These are phyloP conservation scores for Candida tibetensis DNA, from an alignment of 805 yeast species.

Conservation along the genomic window DNA sequence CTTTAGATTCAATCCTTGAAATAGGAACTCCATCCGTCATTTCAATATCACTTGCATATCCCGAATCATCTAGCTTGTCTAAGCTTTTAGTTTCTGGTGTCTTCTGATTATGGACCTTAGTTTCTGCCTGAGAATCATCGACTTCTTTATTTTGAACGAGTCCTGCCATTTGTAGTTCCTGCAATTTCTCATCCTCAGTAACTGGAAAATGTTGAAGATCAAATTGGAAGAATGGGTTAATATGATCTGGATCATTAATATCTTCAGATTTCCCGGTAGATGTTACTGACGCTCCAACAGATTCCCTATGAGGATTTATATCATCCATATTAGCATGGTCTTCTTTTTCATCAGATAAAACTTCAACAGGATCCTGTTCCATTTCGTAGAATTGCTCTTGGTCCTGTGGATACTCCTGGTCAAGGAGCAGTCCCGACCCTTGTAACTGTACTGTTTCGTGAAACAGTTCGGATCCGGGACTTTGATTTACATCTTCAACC, in stretches of 20 bases:
- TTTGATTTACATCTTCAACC: too few species aligned
- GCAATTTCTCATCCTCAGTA: neutral
- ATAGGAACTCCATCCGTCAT: constrained; percentile 5
- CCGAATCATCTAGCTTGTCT: constrained; percentile 1
- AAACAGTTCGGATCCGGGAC: too few species aligned
- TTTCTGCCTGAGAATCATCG: too few species aligned
- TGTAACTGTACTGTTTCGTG: too few species aligned
- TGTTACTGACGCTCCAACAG: neutral
- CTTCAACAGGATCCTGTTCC: constrained; percentile 1
- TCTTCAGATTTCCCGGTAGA: neutral
- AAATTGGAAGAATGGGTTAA: neutral
- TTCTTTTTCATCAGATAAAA: neutral
- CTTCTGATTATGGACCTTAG: neutral
- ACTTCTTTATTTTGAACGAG: too few species aligned
- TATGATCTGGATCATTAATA: neutral
- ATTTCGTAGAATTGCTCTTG: neutral
- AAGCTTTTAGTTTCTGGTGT: neutral
- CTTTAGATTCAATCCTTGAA: neutral
- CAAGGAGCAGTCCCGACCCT: too few species aligned
- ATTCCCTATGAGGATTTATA: too few species aligned
- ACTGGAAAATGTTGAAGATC: neutral
- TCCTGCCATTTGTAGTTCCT: neutral
- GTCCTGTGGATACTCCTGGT: too few species aligned
- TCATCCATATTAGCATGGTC: constrained; percentile 3
- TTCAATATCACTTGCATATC: constrained; percentile 16